Evolutionary conservation across 805 yeast genomes (phyloP), one percentile per base, ranked within the genome.

Genomic region (Lachancea lanzarotensis): DNA sequence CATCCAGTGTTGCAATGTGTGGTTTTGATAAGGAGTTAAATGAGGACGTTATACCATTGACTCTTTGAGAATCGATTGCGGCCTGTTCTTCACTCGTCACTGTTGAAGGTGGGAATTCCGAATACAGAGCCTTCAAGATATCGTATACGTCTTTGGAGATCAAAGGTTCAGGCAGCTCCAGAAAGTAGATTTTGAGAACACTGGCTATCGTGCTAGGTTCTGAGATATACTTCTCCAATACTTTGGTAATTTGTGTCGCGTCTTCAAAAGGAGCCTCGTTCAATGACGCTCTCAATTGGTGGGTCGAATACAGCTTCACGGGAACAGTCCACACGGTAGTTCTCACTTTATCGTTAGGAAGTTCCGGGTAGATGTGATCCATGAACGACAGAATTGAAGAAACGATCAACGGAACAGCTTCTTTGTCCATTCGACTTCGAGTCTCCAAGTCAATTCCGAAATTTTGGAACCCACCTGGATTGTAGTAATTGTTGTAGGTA

Each of bases 381-480:
- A 87, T 73, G 54, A 78, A 76, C 15, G 78, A 74, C 40, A 87
- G 66, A 32, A 82, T 74, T 1, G 82, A 68, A 26, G 84, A 79
- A 0, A 86, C 71, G 11, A 87, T 62, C 8, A 75, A 50, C 1
- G 95, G 95, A 11, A 87, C 93, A 3, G 78, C 77, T 52, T 78
- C 82, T 49, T 78, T 73, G 56, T 86, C 95, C 42, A 79, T 71
- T 35, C 90, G 72, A 42, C 89, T 77, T 43, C 86, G 75, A 19
- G 81, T 75, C 45, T 80, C 84, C 39, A 87, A 64, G 50, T 82
- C 90, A 38, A 84, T 82, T 11, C 96, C 96, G 66, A 87, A 87
- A 8, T 82, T 81, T 60, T 84, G 91, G 39, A 63, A 67, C 37
- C 80, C 74, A 38, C 79, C 77, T 5, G 85, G 75, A 50, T 81